Evolutionary conservation across 2,329 filamentous ascomycete genomes (phyloP), one percentile per base, ranked within the genome.

Genomic region (Colletotrichum higginsianum): DNA sequence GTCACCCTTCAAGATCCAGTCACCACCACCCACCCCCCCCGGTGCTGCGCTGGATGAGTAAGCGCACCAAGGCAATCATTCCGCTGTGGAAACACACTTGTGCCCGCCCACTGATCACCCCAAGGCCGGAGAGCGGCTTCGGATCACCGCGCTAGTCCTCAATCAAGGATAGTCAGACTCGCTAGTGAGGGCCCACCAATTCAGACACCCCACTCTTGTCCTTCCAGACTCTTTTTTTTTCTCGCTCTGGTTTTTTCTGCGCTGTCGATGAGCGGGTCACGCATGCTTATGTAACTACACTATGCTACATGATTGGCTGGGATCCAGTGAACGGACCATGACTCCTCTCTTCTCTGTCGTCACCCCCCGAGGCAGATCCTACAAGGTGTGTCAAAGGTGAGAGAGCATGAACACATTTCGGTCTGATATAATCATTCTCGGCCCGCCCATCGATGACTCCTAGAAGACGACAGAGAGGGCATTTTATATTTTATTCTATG

Each of bases 211-310:
- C 64, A 67, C 67, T 57, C 57, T 66, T 16, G 57, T 50, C 23
- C 64, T 71, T 67, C 50, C 35, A 67, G 56, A 61, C 56, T 64
- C 42, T 12, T 30, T 13, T 23, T 50, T 56, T 26, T 50, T 56
- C 40, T 35, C 6, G 23, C 6, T 21, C 26, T 44, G 26, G 44
- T 65, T 53, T n/a, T n/a, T 53, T 40, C 49, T 47, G 38, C 21
- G 35, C 21, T 44, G 47, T 63, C 61, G 53, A 18, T 53, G 16
- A 12, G 26, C 26, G 26, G 5, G 21, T 15, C 16, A 52, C 3
- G 1, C 7, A 3, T 23, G 46, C 30, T 61, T 50, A 61, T 13
- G 16, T 61, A 50, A 18, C 4, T 21, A 11, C 3, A 12, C 16
- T 2, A 4, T 13, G 1, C 7, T 5, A 2, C 23, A 13, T 26